These are phyloP conservation scores for Iberis pinnata DNA, from an alignment of 345 rosid genomes.

Conservation along the genomic window DNA sequence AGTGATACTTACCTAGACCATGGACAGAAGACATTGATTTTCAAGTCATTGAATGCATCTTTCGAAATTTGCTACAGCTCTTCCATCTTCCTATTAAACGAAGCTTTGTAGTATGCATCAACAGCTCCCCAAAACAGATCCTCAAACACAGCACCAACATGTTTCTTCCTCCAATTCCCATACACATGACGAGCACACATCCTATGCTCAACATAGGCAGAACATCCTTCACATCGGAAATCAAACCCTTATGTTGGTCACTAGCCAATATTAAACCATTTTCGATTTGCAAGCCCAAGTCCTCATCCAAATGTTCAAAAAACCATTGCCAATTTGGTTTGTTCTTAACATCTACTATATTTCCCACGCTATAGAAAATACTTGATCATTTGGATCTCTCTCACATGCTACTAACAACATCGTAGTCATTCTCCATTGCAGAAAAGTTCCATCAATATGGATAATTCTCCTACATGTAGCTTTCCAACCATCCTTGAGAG, in stretches of 20 bases:
- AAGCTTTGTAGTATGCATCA: background rate
- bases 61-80: too few species aligned
- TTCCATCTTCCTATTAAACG: background rate
- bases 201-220: background rate
- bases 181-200: background rate
- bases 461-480: background rate
- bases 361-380: background rate
- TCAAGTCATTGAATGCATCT: background rate
- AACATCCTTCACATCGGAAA: background rate
- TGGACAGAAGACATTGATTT: too few species aligned
- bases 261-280: background rate
- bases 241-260: background rate
- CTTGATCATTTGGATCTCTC: background rate
- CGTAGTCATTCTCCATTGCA: background rate
- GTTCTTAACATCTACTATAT: background rate
- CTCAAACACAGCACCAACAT: background rate
- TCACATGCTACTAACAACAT: background rate
- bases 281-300: accelerated
- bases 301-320: background rate
- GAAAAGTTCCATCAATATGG: background rate
- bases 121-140: background rate
- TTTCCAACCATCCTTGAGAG: background rate
- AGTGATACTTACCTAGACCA: too few species aligned
- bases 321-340: background rate
- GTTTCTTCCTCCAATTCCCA: background rate